Base-by-base conservation (phyloP, 1,139 yeast species). In the Blastobotrys indianensis region DNA sequence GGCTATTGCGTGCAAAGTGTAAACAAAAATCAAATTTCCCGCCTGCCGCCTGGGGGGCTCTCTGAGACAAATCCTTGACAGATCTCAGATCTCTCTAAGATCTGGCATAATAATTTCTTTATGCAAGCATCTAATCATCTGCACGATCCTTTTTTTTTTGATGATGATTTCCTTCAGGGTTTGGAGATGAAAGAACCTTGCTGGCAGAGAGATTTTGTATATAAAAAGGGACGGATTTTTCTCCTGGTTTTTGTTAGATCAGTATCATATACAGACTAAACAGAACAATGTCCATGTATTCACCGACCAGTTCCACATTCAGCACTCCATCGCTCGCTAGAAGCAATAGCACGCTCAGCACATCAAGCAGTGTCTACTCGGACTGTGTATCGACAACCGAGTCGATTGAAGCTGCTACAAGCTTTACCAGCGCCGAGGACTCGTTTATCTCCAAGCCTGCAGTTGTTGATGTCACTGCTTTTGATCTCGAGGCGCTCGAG, bases 331-430 rank as follows among this genome's bases (percentile, higher is more conserved):
- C 41, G 11, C 28, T 38, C 8, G 41, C 41, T 8, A 33, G 41
- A 38, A 38, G 41, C 23, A 38, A 38, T n/a, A 38, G 41, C 29
- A 38, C 41, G 6, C 28, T 30, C 8, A 38, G 41, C 35, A 29
- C 41, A 29, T 38, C 41, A 3, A 38, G 41, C 35, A 30, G 35
- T n/a, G 41, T 38, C 8, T 38, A 38, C 35, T 38, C 41, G 4
- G 41, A 38, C 25, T 20, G 25, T 7, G 25, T 20, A 20, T 20
- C 25, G 2, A 7, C 15, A 5, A 38, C 25, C 34, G 25, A 29
- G 15, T 7, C 13, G 7, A 31, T n/a, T 31, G 13, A 11, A 12
- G 13, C 12, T 4, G 13, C 32, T 4, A 31, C 32, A 4, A 31
- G 13, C 9, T n/a, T n/a, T 10, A 31, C 12, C 32, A 31, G 13